Evolutionary conservation across 805 yeast species (phyloP), one percentile per base, ranked within the genome.

Genomic region (Peterozyma toletana): DNA sequence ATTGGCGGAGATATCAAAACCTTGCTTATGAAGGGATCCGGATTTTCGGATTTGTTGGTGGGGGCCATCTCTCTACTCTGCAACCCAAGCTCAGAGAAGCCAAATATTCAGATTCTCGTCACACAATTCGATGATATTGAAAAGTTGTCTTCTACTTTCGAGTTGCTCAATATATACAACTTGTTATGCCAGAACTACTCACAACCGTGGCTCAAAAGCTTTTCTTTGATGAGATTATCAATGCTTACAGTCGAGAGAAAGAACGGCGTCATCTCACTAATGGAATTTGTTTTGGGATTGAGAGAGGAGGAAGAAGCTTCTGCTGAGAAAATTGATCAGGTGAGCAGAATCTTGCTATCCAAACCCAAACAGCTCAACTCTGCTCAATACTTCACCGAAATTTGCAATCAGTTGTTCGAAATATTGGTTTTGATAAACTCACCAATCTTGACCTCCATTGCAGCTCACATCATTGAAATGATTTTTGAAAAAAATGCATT

Each of bases 201-300:
- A 1, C 75, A 78, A 1, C 54, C 62, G 0, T 67, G 66, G 58
- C 78, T 78, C 53, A 70, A 71, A 39, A 50, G 50, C 5, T 64
- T 71, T 45, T 67, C 86, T 3, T 59, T 82, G 39, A 47, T 61
- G 0, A 66, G 71, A 39, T 65, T 91, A 3, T 73, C 83, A 0
- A 48, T 58, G 3, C 60, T 87, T 27, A 83, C 85, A 1, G 57
- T 77, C 16, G 59, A 70, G 37, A 71, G 95, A 18, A 59, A 72
- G 2, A 58, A 61, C 1, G 97, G 98, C 0, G 78, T 93, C 2
- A 62, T 75, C 29, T 71, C 89, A 2, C 61, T 91, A 40, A 70
- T 89, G 29, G 97, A 91, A 59, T 78, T 86, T 49, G 69, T 86
- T 0, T 66, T 85, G 11, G 96, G 96, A 0, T 66, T 86, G 21